A percentile compares a stretch with the other conserved stretches of the same genome.
Conservation (phyloP, 495 filamentous ascomycete species). For the Hypoxylon rickii region DNA sequence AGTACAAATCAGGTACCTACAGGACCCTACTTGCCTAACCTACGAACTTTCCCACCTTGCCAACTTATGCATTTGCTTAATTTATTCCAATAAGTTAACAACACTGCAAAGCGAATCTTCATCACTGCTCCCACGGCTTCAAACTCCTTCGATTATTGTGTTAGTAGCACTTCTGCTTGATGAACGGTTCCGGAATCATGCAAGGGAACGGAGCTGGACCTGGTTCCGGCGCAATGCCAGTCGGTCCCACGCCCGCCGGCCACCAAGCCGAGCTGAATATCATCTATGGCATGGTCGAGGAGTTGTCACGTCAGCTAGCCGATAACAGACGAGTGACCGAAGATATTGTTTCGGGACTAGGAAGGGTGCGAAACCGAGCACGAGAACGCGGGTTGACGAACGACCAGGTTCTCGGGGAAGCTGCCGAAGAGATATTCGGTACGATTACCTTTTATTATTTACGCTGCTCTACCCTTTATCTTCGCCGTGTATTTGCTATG, state of each 20-base stretch:
- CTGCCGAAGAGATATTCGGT: conserved; percentile 56
- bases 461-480: not conserved
- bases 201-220: conserved; percentile 58
- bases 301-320: conserved; percentile 74
- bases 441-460: not conserved
- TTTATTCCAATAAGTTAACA: too few relatives aligned
- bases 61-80: too few relatives aligned
- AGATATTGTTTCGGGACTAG: conserved; percentile 69
- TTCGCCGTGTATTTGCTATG: not conserved
- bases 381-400: conserved; percentile 51
- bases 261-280: conserved; percentile 88
- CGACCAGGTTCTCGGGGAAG: conserved; percentile 54
- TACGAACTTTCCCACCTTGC: too few relatives aligned
- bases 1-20: too few relatives aligned
- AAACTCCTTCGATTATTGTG: too few relatives aligned
- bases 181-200: conserved; percentile 56
- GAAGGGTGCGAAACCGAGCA: conserved; percentile 55
- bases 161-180: too few relatives aligned
- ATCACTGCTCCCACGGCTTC: too few relatives aligned
- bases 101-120: too few relatives aligned
- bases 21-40: too few relatives aligned
- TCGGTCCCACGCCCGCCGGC: conserved; percentile 71
- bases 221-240: conserved; percentile 46
- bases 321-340: conserved; percentile 78
- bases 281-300: conserved; percentile 80